Evolutionary conservation across 805 yeast genomes (phyloP).

Genomic region (Candida germanica): DNA sequence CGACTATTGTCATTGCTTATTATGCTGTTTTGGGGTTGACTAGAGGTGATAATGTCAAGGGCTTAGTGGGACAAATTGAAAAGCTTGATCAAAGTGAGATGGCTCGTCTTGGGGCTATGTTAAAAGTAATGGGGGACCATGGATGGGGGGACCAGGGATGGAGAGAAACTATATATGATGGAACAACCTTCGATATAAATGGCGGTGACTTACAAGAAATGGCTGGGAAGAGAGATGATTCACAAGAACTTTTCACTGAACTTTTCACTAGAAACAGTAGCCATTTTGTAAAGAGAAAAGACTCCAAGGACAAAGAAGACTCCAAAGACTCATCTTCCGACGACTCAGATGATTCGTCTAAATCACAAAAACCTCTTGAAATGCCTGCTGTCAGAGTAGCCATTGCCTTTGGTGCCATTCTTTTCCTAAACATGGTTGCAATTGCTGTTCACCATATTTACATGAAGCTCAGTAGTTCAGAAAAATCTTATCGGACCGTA

Average conservation of each 20-base stretch:
- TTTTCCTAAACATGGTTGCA: slow-evolving; percentile 33
- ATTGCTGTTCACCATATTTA: slow-evolving; percentile 38
- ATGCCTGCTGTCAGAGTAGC: slow-evolving; percentile 28
- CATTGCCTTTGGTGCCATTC: slow-evolving; percentile 33
- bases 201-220: too few species aligned
- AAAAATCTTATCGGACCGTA: slow-evolving; percentile 30
- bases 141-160: too few species aligned
- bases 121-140: not conserved
- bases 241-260: too few species aligned
- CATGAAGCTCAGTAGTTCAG: slow-evolving; percentile 24
- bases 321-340: not conserved
- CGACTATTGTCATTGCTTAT: not conserved
- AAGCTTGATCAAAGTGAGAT: not conserved
- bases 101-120: not conserved
- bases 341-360: not conserved
- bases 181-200: too few species aligned
- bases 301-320: too few species aligned
- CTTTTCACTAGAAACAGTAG: not conserved
- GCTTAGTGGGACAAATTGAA: not conserved
- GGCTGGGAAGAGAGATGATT: too few species aligned
- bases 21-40: not conserved
- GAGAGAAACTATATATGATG: too few species aligned
- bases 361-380: slow-evolving; percentile 4
- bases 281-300: too few species aligned
- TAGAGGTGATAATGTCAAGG: not conserved